Percentiles rank a stretch among this genome's conserved stretches.
These are phyloP conservation scores for Dioscorea dumetorum DNA, from an alignment of 106 monocot genomes.

Conservation along the genomic window DNA sequence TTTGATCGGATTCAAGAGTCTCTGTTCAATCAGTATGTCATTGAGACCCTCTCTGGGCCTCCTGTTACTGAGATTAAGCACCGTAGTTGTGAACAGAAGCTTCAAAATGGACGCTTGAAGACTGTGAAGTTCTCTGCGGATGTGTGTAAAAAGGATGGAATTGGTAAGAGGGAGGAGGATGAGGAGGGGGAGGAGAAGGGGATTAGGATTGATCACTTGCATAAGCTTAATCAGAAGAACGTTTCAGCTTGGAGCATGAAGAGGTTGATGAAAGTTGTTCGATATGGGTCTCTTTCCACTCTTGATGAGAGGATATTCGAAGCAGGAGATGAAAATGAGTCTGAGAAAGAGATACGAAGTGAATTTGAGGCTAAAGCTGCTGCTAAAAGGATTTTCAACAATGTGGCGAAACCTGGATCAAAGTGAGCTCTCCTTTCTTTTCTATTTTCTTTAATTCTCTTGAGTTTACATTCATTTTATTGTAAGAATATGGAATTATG, in stretches of 20 bases:
- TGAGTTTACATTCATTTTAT: too few species aligned
- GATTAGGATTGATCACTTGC: conserved; percentile 59
- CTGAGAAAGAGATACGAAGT: conserved; percentile 43
- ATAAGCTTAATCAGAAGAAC: conserved; percentile 73
- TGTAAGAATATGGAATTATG: too few species aligned
- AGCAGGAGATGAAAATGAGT: conserved; percentile 42
- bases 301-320: conserved; percentile 45
- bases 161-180: conserved; percentile 18
- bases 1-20: conserved; percentile 90
- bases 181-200: conserved; percentile 28
- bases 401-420: conserved; percentile 49
- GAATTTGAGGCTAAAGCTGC: conserved; percentile 79
- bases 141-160: conserved; percentile 2
- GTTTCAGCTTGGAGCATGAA: conserved; percentile 95
- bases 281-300: conserved; percentile 54
- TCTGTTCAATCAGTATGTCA: conserved; percentile 81
- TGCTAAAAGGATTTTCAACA: conserved; percentile 74
- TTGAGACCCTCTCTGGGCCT: conserved; percentile 81
- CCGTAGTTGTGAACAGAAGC: conserved; percentile 5
- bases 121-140: background rate
- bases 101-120: too few species aligned
- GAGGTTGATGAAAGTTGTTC: conserved; percentile 63
- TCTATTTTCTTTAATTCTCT: too few species aligned
- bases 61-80: conserved; percentile 43
- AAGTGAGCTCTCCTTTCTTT: conserved; percentile 27